Percentiles rank a stretch among this genome's conserved stretches.
Conservation (phyloP, 208 protist genomes). For the Trypanosoma rangeli region DNA sequence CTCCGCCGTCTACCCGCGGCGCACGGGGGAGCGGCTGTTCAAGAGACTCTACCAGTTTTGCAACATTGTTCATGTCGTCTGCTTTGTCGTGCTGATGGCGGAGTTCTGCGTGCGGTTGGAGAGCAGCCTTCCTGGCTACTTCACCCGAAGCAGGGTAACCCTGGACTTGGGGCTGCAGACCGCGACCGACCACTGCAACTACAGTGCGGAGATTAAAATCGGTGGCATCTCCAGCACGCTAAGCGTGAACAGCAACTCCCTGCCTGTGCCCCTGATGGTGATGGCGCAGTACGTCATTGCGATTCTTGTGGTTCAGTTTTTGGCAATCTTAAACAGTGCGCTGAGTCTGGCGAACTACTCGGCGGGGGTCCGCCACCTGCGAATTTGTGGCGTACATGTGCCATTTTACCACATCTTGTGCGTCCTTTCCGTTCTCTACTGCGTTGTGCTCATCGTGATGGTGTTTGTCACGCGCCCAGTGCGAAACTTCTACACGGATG, state of each 20-base stretch:
- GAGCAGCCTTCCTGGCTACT: conserved; percentile 64
- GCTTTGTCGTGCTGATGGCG: conserved; percentile 58
- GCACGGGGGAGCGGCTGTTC: conserved; percentile 57
- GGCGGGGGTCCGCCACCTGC: conserved; percentile 61
- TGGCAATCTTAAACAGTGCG: conserved; percentile 54
- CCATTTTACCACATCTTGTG: conserved; percentile 77
- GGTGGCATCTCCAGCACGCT: conserved; percentile 34
- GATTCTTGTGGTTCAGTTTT: conserved; percentile 73
- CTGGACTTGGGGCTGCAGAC: conserved; percentile 35
- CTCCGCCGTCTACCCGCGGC: conserved; percentile 68
- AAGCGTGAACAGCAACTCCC: conserved; percentile 37
- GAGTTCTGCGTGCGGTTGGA: conserved; percentile 66
- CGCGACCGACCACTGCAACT: conserved; percentile 65
- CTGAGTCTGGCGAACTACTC: conserved; percentile 57
- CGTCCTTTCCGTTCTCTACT: conserved; percentile 55
- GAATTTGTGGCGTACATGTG: conserved; percentile 72
- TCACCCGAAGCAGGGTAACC: conserved; percentile 35
- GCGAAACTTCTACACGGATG: conserved; percentile 48
- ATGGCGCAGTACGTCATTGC: conserved; percentile 58
- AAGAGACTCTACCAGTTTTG: conserved; percentile 66
- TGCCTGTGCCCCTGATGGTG: conserved; percentile 60
- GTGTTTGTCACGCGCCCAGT: conserved; percentile 57
- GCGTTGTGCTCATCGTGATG: conserved; percentile 51
- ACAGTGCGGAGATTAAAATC: conserved; percentile 43
- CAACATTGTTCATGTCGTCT: conserved; percentile 41